A percentile compares a stretch with the other conserved stretches of the same genome.
Conservation (phyloP, 176 grass and related monocot species). For the Melocanna baccifera region DNA sequence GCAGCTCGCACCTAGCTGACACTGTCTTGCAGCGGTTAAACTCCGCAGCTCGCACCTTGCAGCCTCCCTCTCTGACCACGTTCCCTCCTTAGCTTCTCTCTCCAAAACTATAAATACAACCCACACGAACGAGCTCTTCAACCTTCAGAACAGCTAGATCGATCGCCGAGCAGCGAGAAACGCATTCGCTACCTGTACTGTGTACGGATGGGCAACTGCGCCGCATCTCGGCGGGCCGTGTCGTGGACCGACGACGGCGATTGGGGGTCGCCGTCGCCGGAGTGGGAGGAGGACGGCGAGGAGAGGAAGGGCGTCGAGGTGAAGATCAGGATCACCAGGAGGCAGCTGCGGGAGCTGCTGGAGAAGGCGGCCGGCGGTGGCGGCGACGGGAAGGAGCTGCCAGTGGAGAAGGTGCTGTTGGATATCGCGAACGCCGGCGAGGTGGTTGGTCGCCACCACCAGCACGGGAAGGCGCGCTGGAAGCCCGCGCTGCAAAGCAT, state of each 20-base stretch:
- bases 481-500: conserved; percentile 43
- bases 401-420: conserved; percentile 28
- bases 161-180: not conserved
- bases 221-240: not conserved
- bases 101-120: not conserved
- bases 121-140: not conserved
- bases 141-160: not conserved
- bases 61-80: conserved; percentile 22
- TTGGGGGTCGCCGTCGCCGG: not conserved
- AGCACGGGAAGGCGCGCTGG: conserved; percentile 26
- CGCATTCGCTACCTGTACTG: not conserved
- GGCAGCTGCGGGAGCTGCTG: conserved; percentile 43
- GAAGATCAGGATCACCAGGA: conserved; percentile 46
- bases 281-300: not conserved
- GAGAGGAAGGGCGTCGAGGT: conserved; percentile 22
- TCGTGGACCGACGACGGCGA: not conserved
- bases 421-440: conserved; percentile 35
- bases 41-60: not conserved
- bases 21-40: not conserved
- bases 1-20: not conserved
- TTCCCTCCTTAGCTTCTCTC: not conserved
- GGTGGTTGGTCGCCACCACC: not conserved
- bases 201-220: conserved; percentile 25
- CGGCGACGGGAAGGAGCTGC: not conserved
- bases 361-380: conserved; percentile 12